Conservation (phyloP, 2,329 filamentous ascomycete genomes). For the Colletotrichum theobromicola region DNA sequence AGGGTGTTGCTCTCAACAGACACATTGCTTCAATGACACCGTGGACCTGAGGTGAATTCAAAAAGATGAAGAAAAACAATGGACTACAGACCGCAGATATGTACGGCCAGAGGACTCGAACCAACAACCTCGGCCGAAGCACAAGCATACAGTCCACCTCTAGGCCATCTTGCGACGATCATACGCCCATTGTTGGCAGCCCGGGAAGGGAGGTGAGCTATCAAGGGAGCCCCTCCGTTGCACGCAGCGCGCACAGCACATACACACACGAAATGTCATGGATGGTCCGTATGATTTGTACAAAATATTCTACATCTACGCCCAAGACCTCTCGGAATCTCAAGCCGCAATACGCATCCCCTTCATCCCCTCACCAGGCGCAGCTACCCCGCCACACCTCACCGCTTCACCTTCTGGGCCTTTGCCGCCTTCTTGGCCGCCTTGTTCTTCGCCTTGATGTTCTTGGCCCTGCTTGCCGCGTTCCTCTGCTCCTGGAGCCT, state of each 20-base stretch:
- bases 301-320: constrained; percentile 19
- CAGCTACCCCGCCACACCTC: not conserved
- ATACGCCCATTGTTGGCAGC: not conserved
- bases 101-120: not conserved
- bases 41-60: fast-evolving
- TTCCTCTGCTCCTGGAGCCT: constrained; percentile 31
- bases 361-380: not conserved
- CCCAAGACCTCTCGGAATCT: not conserved
- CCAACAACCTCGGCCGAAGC: not conserved
- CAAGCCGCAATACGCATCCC: not conserved
- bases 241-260: too few relatives aligned
- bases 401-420: constrained; percentile 38
- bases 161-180: not conserved
- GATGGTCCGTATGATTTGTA: constrained; percentile 16
- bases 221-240: not conserved
- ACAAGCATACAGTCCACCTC: not conserved
- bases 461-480: constrained; percentile 29
- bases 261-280: not conserved
- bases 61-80: not conserved
- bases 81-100: not conserved
- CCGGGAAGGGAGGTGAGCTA: not conserved
- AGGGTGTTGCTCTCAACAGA: not conserved
- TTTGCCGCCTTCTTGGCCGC: constrained; percentile 37
- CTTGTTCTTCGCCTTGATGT: constrained; percentile 40
- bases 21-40: not conserved